Conservation (phyloP, 225 moss, liverwort and hornwort genomes). For the Polytrichum commune region DNA sequence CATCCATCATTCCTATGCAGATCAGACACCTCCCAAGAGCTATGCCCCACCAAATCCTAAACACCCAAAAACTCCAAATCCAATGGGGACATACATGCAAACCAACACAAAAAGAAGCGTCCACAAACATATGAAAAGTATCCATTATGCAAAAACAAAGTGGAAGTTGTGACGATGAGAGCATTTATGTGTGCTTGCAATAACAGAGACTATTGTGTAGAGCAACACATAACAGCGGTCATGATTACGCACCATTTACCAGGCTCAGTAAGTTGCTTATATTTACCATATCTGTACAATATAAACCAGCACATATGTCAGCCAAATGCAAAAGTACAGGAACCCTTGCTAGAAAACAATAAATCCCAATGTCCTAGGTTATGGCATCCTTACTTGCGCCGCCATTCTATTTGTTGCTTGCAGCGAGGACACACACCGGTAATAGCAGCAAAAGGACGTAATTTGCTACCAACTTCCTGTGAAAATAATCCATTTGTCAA, state of each 20-base stretch:
- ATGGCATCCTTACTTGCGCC: constrained; percentile 49
- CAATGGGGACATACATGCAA: too few relatives aligned
- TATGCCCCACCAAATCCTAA: neutral
- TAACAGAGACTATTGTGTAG: too few relatives aligned
- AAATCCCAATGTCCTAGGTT: neutral
- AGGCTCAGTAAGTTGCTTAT: constrained; percentile 53
- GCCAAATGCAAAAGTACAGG: neutral
- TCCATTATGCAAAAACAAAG: too few relatives aligned
- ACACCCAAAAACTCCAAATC: too few relatives aligned
- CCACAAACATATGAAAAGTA: too few relatives aligned
- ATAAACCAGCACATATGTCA: neutral
- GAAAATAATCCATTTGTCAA: constrained; percentile 5
- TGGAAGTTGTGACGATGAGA: too few relatives aligned
- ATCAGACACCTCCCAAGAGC: neutral
- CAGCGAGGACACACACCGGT: constrained; percentile 70
- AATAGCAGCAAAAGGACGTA: constrained; percentile 56
- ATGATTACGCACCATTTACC: constrained; percentile 53
- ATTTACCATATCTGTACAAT: constrained; percentile 53
- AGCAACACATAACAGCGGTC: neutral
- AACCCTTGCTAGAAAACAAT: neutral
- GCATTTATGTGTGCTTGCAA: too few relatives aligned
- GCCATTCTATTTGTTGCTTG: constrained; percentile 77
- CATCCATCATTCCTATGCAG: constrained; percentile 2
- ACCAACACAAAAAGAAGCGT: too few relatives aligned
- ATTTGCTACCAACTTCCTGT: constrained; percentile 67